Base-by-base conservation (phyloP, 768 basidiomycete species). In the Lactarius quietus region DNA sequence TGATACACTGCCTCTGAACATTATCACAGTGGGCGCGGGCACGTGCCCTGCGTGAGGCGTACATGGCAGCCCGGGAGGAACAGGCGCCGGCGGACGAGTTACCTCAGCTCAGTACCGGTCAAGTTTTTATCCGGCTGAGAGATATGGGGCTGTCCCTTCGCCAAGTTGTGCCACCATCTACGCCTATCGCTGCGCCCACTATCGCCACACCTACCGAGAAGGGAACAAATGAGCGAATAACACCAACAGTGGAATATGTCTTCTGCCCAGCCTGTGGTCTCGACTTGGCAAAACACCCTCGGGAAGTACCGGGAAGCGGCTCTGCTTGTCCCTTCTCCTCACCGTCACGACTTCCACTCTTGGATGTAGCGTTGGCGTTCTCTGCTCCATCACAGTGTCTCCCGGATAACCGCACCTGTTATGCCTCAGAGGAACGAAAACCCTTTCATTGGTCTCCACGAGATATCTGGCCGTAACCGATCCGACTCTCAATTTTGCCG, bases 91-190 rank as follows among this genome's bases (percentile, higher is more conserved):
- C 69, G 3, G 58, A 48, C 23, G 73, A 62, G 9, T 62, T 66
- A 39, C 71, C 75, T 26, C 57, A 68, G 10, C 72, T 82, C 23
- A 78, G 76, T 6, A 73, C 76, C 3, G 79, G 75, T 10, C 81
- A 82, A 45, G 77, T 83, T 9, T 81, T 77, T 65, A 74, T 70
- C 41, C 83, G 80, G 76, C 72, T 83, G 23, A 79, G 80, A 64
- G 79, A 80, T 23, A 71, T 77, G 68, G 75, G 75, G 18, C 73
- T 73, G 36, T 80, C 79, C 67, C 74, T 76, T 26, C 78, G 80
- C 51, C 70, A 72, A 6, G 67, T 65, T 23, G 63, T 43, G 61
- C 68, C 58, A 52, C 66, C 60, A 54, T 64, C 55, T n/a, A 57
- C 17, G 68, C 59, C 69, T 14, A 48, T 35, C 18, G 20, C 41